These are phyloP conservation scores for Dothideomycetes sp. DNA, from an alignment of 2,329 filamentous ascomycete species.

Conservation along the genomic window DNA sequence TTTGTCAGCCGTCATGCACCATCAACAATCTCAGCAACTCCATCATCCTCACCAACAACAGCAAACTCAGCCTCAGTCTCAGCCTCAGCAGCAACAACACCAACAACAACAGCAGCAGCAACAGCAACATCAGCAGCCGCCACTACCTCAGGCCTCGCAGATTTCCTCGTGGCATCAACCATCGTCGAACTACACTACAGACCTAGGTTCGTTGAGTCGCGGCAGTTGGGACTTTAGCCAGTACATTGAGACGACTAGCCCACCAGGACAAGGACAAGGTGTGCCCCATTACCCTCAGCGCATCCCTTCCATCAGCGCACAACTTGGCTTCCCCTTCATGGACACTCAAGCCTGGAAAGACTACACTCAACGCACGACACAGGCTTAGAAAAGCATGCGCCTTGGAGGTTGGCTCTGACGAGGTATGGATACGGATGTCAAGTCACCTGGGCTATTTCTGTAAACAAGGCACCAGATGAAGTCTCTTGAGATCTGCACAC, in stretches of 20 bases:
- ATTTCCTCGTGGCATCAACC: slow-evolving; percentile 27
- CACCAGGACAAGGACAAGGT: slow-evolving; percentile 4
- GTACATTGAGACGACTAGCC: slow-evolving; percentile 10
- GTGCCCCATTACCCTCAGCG: slow-evolving; percentile 14
- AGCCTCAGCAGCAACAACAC: slow-evolving; percentile 11
- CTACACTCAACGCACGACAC: slow-evolving; percentile 11
- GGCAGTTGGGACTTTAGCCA: slow-evolving; percentile 22
- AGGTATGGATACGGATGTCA: no score
- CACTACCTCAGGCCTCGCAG: slow-evolving; percentile 9
- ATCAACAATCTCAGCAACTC: slow-evolving; percentile 32
- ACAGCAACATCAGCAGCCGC: slow-evolving; percentile 17
- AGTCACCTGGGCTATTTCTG: no score
- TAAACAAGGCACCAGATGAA: no score
- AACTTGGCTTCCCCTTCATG: slow-evolving; percentile 12
- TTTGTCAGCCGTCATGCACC: no score
- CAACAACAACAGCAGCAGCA: slow-evolving; percentile 17
- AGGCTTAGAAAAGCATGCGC: no score
- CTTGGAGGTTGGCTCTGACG: no score
- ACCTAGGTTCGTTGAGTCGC: slow-evolving; percentile 20
- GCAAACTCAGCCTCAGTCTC: slow-evolving; percentile 8
- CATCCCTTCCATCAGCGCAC: slow-evolving; percentile 17
- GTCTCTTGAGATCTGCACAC: no score
- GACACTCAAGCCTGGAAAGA: slow-evolving; percentile 12
- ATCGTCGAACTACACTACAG: slow-evolving; percentile 24
- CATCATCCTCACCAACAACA: slow-evolving; percentile 25